phyloP scores from a whole-genome alignment of 257 asterid species.

The Eustoma russellianum region DNA sequence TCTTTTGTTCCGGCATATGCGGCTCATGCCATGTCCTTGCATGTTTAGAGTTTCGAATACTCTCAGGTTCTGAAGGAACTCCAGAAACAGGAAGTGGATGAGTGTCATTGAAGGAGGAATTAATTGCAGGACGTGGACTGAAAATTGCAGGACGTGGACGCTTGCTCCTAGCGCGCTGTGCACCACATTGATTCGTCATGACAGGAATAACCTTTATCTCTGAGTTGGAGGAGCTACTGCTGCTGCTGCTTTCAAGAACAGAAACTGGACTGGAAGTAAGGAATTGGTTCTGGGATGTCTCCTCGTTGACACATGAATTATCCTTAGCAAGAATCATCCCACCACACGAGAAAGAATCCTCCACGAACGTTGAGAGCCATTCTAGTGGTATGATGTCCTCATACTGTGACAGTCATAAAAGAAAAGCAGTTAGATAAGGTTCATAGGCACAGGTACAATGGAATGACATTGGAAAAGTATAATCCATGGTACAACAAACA shows the following conservation, averaged over 20 bases:
- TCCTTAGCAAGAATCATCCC: constrained; percentile 59
- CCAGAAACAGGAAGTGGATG: constrained; percentile 24
- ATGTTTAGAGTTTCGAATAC: constrained; percentile 26
- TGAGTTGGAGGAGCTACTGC: constrained; percentile 35
- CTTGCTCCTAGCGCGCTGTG: constrained; percentile 81
- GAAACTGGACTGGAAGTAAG: constrained; percentile 66
- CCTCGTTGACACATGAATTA: constrained; percentile 18
- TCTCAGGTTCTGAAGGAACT: constrained; percentile 22
- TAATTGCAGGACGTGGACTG: constrained; percentile 43
- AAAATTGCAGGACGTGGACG: constrained; percentile 70
- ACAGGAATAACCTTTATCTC: constrained; percentile 37
- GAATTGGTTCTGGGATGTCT: constrained; percentile 29
- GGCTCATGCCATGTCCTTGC: constrained; percentile 17
- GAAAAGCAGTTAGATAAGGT: background rate
- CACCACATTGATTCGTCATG: constrained; percentile 38
- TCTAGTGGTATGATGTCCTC: constrained; percentile 60
- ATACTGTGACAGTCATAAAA: constrained; percentile 30
- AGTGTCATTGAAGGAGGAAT: constrained; percentile 24
- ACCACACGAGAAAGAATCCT: constrained; percentile 58
- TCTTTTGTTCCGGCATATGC: constrained; percentile 28
- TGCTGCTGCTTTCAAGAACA: constrained; percentile 67
- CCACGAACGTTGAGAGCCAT: constrained; percentile 73
- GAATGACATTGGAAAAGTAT: background rate
- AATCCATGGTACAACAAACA: background rate
- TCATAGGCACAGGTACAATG: background rate